These are phyloP conservation scores for Malbranchea cinnamomea DNA, from an alignment of 2,329 filamentous ascomycete genomes.

Conservation along the genomic window DNA sequence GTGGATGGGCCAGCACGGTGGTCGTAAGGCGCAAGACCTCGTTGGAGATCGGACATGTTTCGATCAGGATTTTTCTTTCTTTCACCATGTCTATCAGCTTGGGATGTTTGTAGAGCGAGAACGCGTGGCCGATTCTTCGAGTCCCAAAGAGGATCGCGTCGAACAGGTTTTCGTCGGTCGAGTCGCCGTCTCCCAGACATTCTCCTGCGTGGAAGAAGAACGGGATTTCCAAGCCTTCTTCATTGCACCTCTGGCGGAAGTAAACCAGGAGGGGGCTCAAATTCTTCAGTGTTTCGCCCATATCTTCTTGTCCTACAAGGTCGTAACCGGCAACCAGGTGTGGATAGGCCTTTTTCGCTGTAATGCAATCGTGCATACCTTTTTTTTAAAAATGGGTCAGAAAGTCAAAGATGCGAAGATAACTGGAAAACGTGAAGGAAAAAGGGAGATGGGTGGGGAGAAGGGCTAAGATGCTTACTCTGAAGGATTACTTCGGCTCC, in stretches of 20 bases:
- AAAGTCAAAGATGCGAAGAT: not conserved
- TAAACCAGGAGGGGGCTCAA: conserved; percentile 76
- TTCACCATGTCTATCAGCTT: conserved; percentile 78
- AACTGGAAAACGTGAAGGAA: not conserved
- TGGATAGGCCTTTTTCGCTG: conserved; percentile 47
- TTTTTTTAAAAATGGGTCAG: not conserved
- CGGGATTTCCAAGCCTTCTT: conserved; percentile 66
- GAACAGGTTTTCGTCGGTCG: conserved; percentile 74
- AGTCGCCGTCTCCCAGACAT: conserved; percentile 63
- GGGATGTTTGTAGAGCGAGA: conserved; percentile 82
- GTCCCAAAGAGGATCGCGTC: conserved; percentile 79
- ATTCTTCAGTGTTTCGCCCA: conserved; percentile 59
- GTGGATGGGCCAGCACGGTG: conserved; percentile 59
- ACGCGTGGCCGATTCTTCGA: conserved; percentile 76
- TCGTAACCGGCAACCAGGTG: conserved; percentile 50
- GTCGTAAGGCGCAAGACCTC: conserved; percentile 68
- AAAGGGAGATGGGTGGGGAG: not conserved
- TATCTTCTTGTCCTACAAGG: conserved; percentile 75
- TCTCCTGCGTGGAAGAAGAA: conserved; percentile 97
- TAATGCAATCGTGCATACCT: conserved; percentile 71
- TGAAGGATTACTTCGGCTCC: conserved; percentile 53
- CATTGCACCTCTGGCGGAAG: conserved; percentile 74
- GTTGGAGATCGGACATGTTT: conserved; percentile 87
- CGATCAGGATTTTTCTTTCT: conserved; percentile 73
- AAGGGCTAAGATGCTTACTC: too few relatives aligned